Conservation (phyloP, 2,329 filamentous ascomycete species). For the Acephala macrosclerotiorum region DNA sequence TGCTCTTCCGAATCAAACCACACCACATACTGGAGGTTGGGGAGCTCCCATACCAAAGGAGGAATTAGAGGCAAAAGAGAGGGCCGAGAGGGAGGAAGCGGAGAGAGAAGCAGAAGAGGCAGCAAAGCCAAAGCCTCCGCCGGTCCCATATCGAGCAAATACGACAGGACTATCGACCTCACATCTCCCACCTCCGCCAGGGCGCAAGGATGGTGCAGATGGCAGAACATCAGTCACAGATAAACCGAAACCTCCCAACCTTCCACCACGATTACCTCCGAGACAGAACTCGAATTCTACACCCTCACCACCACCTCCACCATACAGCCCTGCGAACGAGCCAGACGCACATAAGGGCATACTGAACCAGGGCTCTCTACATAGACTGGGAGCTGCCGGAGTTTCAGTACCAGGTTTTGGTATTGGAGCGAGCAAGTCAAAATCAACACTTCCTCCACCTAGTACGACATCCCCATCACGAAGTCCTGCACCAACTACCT, state of each 20-base stretch:
- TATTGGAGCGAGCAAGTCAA: slow-evolving; percentile 53
- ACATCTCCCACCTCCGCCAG: slow-evolving; percentile 66
- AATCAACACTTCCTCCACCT: slow-evolving; percentile 39
- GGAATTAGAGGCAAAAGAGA: slow-evolving; percentile 43
- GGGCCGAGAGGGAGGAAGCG: slow-evolving; percentile 42
- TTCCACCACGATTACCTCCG: slow-evolving; percentile 68
- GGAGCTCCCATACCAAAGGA: slow-evolving; percentile 52
- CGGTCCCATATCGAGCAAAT: slow-evolving; percentile 66
- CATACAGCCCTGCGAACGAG: slow-evolving; percentile 35
- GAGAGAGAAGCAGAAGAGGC: slow-evolving; percentile 40
- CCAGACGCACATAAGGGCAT: slow-evolving; percentile 43
- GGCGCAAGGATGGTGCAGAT: slow-evolving; percentile 46
- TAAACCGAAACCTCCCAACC: slow-evolving; percentile 42
- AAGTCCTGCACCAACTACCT: slow-evolving; percentile 27
- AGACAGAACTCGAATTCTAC: slow-evolving; percentile 48
- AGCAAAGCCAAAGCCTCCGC: slow-evolving; percentile 48
- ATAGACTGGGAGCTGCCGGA: slow-evolving; percentile 66
- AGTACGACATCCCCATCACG: slow-evolving; percentile 37
- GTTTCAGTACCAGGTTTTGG: slow-evolving; percentile 71
- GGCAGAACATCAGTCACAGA: slow-evolving; percentile 34
- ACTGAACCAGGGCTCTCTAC: slow-evolving; percentile 54
- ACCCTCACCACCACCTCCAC: slow-evolving; percentile 52
- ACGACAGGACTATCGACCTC: slow-evolving; percentile 66
- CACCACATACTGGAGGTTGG: slow-evolving; percentile 47
- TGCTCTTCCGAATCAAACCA: slow-evolving; percentile 40